A percentile compares a stretch with the other conserved stretches of the same genome.
These are phyloP conservation scores for Fraxinus sp. DNA, from an alignment of 305 asterid genomes.

Conservation along the genomic window DNA sequence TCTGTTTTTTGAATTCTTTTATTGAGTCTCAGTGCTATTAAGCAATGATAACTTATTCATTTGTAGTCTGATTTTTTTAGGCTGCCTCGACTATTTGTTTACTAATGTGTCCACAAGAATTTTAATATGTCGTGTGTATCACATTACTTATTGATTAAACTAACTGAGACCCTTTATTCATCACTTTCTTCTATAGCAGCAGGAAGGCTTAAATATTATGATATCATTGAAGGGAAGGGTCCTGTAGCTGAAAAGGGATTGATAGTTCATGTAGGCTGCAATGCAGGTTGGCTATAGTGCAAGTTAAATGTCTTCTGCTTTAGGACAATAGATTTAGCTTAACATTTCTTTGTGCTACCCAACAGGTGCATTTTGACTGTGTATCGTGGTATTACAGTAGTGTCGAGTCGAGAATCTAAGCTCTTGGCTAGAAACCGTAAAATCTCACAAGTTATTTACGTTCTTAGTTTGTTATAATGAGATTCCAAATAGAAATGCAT, in stretches of 20 bases:
- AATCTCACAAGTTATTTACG: constrained; percentile 70
- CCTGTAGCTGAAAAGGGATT: constrained; percentile 78
- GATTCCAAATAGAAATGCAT: background rate
- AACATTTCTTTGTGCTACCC: constrained; percentile 11
- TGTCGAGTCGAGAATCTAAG: constrained; percentile 90
- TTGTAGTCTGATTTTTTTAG: background rate
- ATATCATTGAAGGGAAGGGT: constrained; percentile 79
- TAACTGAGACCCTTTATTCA: constrained; percentile 2
- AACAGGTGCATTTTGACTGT: constrained; percentile 88
- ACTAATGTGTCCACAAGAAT: background rate
- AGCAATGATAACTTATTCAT: background rate
- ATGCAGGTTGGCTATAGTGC: constrained; percentile 46
- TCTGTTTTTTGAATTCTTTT: background rate
- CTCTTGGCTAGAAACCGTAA: constrained; percentile 89
- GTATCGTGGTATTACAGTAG: constrained; percentile 82
- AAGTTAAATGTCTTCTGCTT: background rate
- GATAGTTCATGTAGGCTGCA: constrained; percentile 20
- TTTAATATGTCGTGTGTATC: background rate
- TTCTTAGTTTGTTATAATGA: constrained; percentile 8
- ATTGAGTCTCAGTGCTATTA: background rate
- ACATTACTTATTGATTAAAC: background rate
- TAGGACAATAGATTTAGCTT: background rate
- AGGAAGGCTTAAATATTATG: constrained; percentile 83
- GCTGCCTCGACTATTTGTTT: background rate
- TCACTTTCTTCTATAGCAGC: constrained; percentile 48